These are phyloP conservation scores for Phytophthora palmivora DNA, from an alignment of 352 stramenopile species.

Conservation along the genomic window DNA sequence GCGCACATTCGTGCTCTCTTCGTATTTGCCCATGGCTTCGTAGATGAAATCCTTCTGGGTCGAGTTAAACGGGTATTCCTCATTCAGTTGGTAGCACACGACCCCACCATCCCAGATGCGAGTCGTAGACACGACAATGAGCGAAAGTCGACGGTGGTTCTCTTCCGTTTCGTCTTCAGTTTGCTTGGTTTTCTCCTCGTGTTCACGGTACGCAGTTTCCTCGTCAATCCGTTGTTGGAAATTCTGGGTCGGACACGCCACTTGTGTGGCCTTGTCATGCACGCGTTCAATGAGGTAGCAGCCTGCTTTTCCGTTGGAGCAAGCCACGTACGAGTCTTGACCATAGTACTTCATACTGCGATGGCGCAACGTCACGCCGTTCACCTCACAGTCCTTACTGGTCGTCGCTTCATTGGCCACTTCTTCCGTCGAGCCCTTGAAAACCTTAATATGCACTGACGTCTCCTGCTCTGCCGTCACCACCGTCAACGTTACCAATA, in stretches of 20 bases:
- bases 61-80: slow-evolving; percentile 68
- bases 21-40: slow-evolving; percentile 71
- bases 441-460: slow-evolving; percentile 28
- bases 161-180: slow-evolving; percentile 29
- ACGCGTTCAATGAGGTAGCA: slow-evolving; percentile 74
- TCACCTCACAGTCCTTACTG: slow-evolving; percentile 61
- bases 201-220: slow-evolving; percentile 37
- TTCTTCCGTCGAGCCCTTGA: slow-evolving; percentile 4
- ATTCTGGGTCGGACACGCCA: slow-evolving; percentile 57
- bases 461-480: slow-evolving; percentile 34
- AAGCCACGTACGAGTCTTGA: slow-evolving; percentile 78
- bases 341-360: slow-evolving; percentile 76
- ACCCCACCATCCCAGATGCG: slow-evolving; percentile 74
- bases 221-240: slow-evolving; percentile 50
- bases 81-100: slow-evolving; percentile 77
- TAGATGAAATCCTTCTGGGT: slow-evolving; percentile 65
- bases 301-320: slow-evolving; percentile 58
- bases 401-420: slow-evolving; percentile 6
- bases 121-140: slow-evolving; percentile 66
- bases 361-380: slow-evolving; percentile 61
- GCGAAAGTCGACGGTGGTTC: slow-evolving; percentile 56
- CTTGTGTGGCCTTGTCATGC: slow-evolving; percentile 65
- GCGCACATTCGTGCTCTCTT: slow-evolving; percentile 74
- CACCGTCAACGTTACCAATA: slow-evolving; percentile 26
- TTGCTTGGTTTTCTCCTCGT: slow-evolving; percentile 24